These are phyloP conservation scores for Globisporangium paroecandrum DNA, from an alignment of 352 stramenopile species.

Conservation along the genomic window DNA sequence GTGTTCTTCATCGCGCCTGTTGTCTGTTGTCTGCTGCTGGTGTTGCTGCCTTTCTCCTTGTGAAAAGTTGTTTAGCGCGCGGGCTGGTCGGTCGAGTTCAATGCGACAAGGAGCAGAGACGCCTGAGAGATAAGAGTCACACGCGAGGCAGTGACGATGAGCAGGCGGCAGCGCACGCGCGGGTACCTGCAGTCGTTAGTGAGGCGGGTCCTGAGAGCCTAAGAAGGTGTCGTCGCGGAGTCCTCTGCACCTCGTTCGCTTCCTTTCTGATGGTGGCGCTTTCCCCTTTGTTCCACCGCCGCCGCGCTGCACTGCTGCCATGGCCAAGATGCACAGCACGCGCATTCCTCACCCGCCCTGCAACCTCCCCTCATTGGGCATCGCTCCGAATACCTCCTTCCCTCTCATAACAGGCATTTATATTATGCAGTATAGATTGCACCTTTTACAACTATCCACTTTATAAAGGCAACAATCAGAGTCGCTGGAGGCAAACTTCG, in stretches of 20 bases:
- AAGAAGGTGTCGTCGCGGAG: neutral
- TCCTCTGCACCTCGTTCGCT: neutral
- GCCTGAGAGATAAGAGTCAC: neutral
- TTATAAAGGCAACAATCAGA: neutral
- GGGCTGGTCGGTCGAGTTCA: neutral
- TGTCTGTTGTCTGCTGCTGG: neutral
- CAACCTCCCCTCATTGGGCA: neutral
- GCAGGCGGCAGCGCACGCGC: neutral
- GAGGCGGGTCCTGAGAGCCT: neutral
- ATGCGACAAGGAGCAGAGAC: neutral
- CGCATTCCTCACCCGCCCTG: neutral
- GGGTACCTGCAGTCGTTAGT: neutral
- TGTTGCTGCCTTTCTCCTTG: neutral
- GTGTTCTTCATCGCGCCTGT: conserved; percentile 62
- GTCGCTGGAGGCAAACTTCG: neutral
- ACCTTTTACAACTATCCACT: neutral
- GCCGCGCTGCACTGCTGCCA: neutral
- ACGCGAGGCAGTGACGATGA: neutral
- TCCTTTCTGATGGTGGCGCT: conserved; percentile 4
- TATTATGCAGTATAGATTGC: neutral
- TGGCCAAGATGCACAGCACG: neutral
- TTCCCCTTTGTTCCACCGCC: neutral
- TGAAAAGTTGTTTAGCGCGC: neutral
- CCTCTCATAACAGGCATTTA: neutral
- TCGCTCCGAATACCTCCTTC: conserved; percentile 4